Percentiles rank a stretch among this genome's conserved stretches.
phyloP scores from a whole-genome alignment of 169 alveolate genomes.

The Cryptosporidium sp. region DNA sequence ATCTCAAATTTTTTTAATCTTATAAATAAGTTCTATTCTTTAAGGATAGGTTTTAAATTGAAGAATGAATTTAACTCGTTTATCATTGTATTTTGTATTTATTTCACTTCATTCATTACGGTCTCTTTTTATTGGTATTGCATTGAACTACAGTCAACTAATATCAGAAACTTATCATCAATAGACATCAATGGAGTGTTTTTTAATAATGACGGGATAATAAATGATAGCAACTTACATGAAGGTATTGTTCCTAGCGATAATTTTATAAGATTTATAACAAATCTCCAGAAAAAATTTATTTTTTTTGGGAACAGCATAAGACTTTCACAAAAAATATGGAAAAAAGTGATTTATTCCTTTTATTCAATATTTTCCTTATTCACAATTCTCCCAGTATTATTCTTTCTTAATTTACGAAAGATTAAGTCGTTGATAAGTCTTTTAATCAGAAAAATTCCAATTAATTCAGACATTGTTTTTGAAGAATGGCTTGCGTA shows the following conservation, averaged over 20 bases:
- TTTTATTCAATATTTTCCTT: conserved; percentile 9
- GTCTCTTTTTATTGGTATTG: conserved; percentile 70
- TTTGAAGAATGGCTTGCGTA: conserved; percentile 47
- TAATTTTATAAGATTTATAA: conserved; percentile 12
- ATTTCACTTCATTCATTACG: conserved; percentile 16
- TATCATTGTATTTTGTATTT: neutral
- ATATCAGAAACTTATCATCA: conserved; percentile 16
- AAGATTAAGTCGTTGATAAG: neutral
- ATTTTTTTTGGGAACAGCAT: neutral
- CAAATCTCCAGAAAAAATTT: conserved; percentile 16
- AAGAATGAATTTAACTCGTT: neutral
- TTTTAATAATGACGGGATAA: neutral
- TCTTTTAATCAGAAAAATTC: neutral
- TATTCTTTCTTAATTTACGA: conserved; percentile 3
- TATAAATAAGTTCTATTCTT: conserved; percentile 10
- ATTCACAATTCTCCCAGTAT: conserved; percentile 18
- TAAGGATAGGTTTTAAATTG: neutral
- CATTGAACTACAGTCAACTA: conserved; percentile 38
- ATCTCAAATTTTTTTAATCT: conserved; percentile 15
- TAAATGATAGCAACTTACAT: neutral
- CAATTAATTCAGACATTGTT: neutral
- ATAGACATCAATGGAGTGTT: neutral
- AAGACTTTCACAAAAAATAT: neutral
- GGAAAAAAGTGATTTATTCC: neutral
- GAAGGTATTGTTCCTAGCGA: conserved; percentile 7